Base-by-base conservation (phyloP, 192 early-diverging fungal genomes). In the Linnemannia zychae region DNA sequence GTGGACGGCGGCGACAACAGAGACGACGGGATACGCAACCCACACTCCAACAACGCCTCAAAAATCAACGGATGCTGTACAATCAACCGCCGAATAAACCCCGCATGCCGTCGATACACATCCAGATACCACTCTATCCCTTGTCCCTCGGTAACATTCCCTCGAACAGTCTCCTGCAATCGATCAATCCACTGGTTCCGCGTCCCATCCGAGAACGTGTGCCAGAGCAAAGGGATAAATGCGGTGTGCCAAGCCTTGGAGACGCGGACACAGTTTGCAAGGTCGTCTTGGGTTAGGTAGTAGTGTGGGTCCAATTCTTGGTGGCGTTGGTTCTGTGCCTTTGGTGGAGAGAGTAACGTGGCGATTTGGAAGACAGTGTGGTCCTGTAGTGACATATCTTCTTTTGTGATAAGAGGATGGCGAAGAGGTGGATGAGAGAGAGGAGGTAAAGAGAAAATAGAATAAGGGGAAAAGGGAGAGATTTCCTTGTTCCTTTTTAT, bases 201-300 rank as follows among this genome's bases (percentile, higher is more conserved):
- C 13, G 12, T 11, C 12, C 24, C 46, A 0, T 46, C 38, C 0
- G n/a, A 16, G 38, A 71, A 28, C 0, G 38, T 71, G 69, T 28
- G 38, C 69, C 69, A 71, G 40, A 71, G 69, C 11, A 44, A 37
- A 4, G 69, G 69, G 28, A 71, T 38, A 71, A 71, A 71, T 4
- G 69, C 22, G 0, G 9, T 6, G 40, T 71, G 69, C 69, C 69
- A 71, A 9, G 6, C 12, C 0, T 71, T 16, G 3, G 38, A 71
- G 13, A 48, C 69, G 38, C 40, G 36, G 46, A 71, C 15, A 44
- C 69, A 71, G 15, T 17, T 9, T 2, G 15, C 22, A 13, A 71
- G 69, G 44, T 71, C 69, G 69, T 12, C 3, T 28, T 18, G 22
- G 24, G 46, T 28, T 5, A 71, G 69, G 44, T 46, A 71, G n/a